Percentiles rank a stretch among this genome's conserved stretches.
Evolutionary conservation across 2,329 filamentous ascomycete species (phyloP).

Genomic region (Pseudogymnoascus sp.): DNA sequence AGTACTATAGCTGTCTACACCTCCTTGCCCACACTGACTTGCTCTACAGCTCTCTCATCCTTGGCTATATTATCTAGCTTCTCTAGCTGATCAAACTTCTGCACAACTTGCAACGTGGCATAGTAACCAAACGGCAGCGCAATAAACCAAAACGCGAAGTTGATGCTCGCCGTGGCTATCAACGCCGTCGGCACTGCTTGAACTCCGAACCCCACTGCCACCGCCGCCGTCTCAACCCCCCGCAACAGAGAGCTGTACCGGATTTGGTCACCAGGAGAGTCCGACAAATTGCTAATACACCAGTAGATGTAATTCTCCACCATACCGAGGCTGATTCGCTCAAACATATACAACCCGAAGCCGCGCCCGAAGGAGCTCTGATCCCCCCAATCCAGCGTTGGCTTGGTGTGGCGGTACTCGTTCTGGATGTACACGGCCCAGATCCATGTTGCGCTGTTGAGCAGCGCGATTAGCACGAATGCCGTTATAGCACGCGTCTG

Average conservation of each 20-base stretch:
- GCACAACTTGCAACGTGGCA: slow-evolving; percentile 35
- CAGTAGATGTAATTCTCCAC: slow-evolving; percentile 41
- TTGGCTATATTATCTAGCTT: background rate
- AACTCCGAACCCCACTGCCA: slow-evolving; percentile 35
- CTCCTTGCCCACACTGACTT: background rate
- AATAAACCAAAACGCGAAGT: slow-evolving; percentile 35
- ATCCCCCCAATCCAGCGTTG: slow-evolving; percentile 37
- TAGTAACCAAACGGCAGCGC: slow-evolving; percentile 38
- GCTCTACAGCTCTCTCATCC: background rate
- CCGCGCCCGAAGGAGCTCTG: slow-evolving; percentile 35
- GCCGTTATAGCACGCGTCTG: slow-evolving; percentile 35
- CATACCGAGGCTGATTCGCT: slow-evolving; percentile 33
- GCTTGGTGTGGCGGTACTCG: slow-evolving; percentile 37
- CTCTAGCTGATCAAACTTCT: slow-evolving; percentile 32
- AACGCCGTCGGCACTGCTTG: slow-evolving; percentile 38
- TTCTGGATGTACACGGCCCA: slow-evolving; percentile 42
- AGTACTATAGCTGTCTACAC: background rate
- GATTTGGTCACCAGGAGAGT: slow-evolving; percentile 15
- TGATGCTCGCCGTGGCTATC: slow-evolving; percentile 38
- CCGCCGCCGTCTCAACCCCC: slow-evolving; percentile 27
- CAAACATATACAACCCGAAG: slow-evolving; percentile 37
- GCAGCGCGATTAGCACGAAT: slow-evolving; percentile 34
- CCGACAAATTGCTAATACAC: slow-evolving; percentile 36
- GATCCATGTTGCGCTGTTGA: slow-evolving; percentile 40
- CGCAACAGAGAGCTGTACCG: slow-evolving; percentile 27